Percentiles rank a stretch among this genome's conserved stretches.
Conservation (phyloP, 2,329 filamentous ascomycete species). For the Epichloe hybrida region DNA sequence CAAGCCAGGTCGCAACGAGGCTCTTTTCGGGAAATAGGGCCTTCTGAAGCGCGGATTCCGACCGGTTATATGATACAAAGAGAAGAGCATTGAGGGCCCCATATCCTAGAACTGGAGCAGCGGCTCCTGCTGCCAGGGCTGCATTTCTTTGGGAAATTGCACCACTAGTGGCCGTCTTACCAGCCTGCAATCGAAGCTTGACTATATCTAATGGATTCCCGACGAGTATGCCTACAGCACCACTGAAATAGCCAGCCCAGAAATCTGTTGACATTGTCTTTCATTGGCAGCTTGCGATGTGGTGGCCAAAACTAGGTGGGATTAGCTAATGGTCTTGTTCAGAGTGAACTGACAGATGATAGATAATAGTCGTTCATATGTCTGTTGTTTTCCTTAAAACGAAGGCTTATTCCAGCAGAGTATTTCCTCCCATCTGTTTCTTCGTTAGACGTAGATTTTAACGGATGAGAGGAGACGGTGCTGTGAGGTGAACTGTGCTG, state of each 20-base stretch:
- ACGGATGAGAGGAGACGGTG: not conserved
- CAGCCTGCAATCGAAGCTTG: conserved; percentile 56
- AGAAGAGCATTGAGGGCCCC: conserved; percentile 83
- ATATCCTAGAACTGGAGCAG: conserved; percentile 78
- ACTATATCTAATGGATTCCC: conserved; percentile 71
- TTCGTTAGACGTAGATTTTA: not conserved
- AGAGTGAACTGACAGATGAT: not conserved
- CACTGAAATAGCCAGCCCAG: conserved; percentile 84
- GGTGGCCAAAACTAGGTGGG: not conserved
- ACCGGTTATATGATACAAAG: conserved; percentile 82
- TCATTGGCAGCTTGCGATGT: not conserved
- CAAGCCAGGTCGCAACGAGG: conserved; percentile 59
- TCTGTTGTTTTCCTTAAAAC: too few relatives aligned
- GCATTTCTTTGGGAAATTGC: conserved; percentile 16
- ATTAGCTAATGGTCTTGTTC: not conserved
- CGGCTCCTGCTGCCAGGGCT: conserved; percentile 48
- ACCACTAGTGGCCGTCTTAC: conserved; percentile 3
- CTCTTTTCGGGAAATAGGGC: conserved; percentile 21
- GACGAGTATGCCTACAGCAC: conserved; percentile 72
- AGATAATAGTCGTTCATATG: not conserved
- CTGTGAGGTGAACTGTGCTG: not conserved
- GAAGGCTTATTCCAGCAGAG: not conserved
- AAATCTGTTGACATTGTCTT: conserved; percentile 69
- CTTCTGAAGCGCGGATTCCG: conserved; percentile 31
- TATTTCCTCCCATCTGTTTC: not conserved